Percentiles rank a stretch among this genome's conserved stretches.
Conservation (phyloP, 257 asterid species). For the Avicennia marina region DNA sequence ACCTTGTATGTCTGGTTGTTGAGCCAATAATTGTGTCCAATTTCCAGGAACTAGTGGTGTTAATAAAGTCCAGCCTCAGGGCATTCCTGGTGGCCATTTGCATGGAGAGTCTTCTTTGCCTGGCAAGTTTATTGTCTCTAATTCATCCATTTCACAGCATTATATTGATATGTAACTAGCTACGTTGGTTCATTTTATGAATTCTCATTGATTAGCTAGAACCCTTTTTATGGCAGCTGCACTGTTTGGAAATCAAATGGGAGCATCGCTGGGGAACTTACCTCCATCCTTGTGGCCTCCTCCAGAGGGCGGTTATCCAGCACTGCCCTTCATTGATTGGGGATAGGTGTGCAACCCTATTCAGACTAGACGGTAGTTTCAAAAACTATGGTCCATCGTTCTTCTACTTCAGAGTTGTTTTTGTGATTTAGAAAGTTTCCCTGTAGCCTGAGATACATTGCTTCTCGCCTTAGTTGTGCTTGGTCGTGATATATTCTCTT, state of each 20-base stretch:
- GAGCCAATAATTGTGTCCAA: conserved; percentile 16
- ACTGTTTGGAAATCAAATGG: conserved; percentile 44
- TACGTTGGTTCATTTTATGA: neutral
- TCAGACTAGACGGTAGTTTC: too few relatives aligned
- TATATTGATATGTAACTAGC: neutral
- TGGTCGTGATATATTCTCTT: too few relatives aligned
- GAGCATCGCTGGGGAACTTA: conserved; percentile 52
- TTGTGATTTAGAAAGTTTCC: too few relatives aligned
- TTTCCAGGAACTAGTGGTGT: conserved; percentile 25
- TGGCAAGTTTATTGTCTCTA: neutral
- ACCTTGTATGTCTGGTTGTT: neutral
- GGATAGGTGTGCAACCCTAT: conserved; percentile 66
- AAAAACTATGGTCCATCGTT: too few relatives aligned
- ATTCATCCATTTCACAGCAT: too few relatives aligned
- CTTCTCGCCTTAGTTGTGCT: too few relatives aligned
- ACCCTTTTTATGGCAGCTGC: conserved; percentile 32
- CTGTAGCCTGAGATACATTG: too few relatives aligned
- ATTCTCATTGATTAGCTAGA: conserved; percentile 10
- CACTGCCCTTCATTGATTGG: conserved; percentile 82
- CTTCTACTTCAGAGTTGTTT: too few relatives aligned
- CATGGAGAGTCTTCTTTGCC: conserved; percentile 27
- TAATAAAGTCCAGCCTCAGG: conserved; percentile 26
- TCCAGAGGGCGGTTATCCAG: conserved; percentile 82
- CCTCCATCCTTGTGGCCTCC: conserved; percentile 96
- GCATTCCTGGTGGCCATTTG: conserved; percentile 22